A percentile compares a stretch with the other conserved stretches of the same genome.
These are phyloP conservation scores for Porodaedalea pini DNA, from an alignment of 1,284 basidiomycete genomes.

Conservation along the genomic window DNA sequence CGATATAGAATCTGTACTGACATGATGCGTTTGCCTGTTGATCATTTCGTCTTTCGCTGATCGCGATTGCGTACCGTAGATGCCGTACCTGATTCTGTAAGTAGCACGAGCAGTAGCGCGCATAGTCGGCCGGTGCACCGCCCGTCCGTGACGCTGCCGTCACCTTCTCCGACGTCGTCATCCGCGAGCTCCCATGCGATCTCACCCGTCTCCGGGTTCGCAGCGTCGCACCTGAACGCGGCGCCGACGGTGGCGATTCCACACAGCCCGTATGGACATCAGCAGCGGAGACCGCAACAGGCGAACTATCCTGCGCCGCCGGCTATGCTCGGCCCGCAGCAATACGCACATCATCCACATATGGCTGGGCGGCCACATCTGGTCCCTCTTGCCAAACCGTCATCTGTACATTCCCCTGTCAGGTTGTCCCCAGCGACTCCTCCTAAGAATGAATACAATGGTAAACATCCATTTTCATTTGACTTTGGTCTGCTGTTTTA, in stretches of 20 bases:
- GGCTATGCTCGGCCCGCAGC: constrained; percentile 12
- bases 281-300: neutral
- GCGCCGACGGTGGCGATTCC: constrained; percentile 12
- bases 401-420: neutral
- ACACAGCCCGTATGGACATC: constrained; percentile 8
- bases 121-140: neutral
- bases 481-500: neutral
- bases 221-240: constrained; percentile 1
- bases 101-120: neutral
- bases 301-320: neutral
- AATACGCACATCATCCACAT: constrained; percentile 8
- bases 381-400: neutral
- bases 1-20: too few species aligned
- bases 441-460: constrained; percentile 5
- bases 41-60: too few species aligned
- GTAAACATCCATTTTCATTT: constrained; percentile 9
- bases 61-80: neutral
- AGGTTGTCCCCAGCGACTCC: neutral
- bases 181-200: neutral
- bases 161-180: neutral
- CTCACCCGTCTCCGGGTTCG: neutral
- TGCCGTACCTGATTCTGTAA: neutral
- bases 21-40: too few species aligned
- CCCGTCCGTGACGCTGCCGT: neutral
- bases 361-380: constrained; percentile 2